Percentiles rank a stretch among this genome's conserved stretches.
Conservation (phyloP, 2,329 filamentous ascomycete genomes). For the Phaeoacremonium minimum region DNA sequence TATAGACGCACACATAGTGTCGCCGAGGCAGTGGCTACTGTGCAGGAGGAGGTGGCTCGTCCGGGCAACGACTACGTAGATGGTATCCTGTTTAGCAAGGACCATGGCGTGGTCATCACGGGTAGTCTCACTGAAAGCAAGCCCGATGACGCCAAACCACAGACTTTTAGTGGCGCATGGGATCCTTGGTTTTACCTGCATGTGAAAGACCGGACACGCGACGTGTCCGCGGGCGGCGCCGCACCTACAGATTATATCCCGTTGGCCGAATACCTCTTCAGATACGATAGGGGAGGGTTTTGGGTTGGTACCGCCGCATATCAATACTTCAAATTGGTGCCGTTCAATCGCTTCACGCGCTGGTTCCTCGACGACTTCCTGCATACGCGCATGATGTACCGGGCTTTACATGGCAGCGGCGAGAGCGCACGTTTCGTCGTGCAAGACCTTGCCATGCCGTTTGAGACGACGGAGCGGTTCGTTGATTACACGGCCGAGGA, state of each 20-base stretch:
- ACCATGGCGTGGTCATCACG: conserved; percentile 62
- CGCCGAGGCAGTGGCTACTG: conserved; percentile 38
- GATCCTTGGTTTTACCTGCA: conserved; percentile 80
- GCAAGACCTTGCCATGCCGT: conserved; percentile 61
- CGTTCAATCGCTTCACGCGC: conserved; percentile 61
- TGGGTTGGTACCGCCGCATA: conserved; percentile 67
- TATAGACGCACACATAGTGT: conserved; percentile 52
- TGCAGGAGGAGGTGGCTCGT: conserved; percentile 41
- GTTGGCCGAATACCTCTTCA: conserved; percentile 69
- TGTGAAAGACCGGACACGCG: conserved; percentile 42
- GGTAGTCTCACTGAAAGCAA: conserved; percentile 56
- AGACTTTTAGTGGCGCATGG: conserved; percentile 51
- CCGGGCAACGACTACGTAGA: conserved; percentile 65
- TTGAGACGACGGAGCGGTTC: conserved; percentile 45
- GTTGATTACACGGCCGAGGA: conserved; percentile 48
- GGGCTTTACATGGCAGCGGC: conserved; percentile 64
- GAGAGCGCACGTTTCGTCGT: conserved; percentile 62
- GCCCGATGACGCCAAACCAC: conserved; percentile 30
- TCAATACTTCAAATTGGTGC: conserved; percentile 60
- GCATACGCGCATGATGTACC: conserved; percentile 71
- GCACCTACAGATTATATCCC: conserved; percentile 53
- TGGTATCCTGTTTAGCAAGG: conserved; percentile 61
- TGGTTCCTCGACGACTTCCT: conserved; percentile 69
- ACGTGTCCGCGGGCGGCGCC: conserved; percentile 10
- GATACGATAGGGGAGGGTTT: conserved; percentile 72